Evolutionary conservation across 352 stramenopile genomes (phyloP), one percentile per base, ranked within the genome.

Genomic region (Peronospora destructor): DNA sequence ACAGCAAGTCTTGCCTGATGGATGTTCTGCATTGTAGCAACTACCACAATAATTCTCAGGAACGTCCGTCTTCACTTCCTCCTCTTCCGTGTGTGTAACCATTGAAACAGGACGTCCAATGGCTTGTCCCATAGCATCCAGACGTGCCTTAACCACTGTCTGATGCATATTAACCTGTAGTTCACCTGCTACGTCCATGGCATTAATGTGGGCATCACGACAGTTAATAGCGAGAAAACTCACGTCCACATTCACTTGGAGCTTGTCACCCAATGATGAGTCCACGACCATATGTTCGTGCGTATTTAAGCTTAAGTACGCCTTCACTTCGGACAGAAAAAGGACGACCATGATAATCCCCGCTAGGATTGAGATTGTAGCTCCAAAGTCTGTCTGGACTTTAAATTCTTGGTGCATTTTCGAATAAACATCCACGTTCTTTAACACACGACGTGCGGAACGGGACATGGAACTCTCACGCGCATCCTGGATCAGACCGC

Each of bases 171-270:
- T 84, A 23, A 98, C 73, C 64, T 99, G 95, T 50, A 98, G 87
- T 56, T 99, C 96, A 12, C 96, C 96, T 1, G 96, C 95, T 32
- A 98, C 93, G 67, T 99, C 96, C 86, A 99, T 99, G 3, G 93
- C 91, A 71, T 98, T 97, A 33, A 99, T 69, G 64, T 99, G 94
- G 25, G 98, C 81, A 66, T 99, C 94, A 75, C 89, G 76, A 77
- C 96, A 99, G 52, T 85, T 95, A 45, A 99, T 72, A 9, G 81
- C 75, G 21, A 97, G 91, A 62, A 98, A 99, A 34, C 95, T 99
- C 38, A 99, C 91, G 74, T 99, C 96, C 19, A 99, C 50, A 68
- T 98, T 96, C 59, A 99, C 96, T 61, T 87, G 73, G 49, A 99
- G 91, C 68, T 94, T 86, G 57, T 98, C 92, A 34, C 89, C 84